phyloP scores from a whole-genome alignment of 768 basidiomycete genomes.

The Collybiopsis luxurians region DNA sequence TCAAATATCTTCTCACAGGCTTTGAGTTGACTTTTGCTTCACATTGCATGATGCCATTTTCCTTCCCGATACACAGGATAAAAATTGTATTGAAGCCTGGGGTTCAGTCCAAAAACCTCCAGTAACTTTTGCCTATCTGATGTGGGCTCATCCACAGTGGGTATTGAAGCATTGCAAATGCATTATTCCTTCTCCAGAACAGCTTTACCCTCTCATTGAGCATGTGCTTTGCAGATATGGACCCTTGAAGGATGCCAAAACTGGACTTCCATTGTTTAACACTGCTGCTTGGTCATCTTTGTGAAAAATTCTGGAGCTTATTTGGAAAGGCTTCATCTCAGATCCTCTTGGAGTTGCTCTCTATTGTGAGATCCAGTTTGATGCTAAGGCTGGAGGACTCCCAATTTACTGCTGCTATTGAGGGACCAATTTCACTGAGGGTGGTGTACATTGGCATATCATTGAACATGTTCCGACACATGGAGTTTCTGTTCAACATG shows the following conservation, averaged over 20 bases:
- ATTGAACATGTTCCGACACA: no score
- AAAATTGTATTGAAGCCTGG: conserved; percentile 17
- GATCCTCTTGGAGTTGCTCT: no score
- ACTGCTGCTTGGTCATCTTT: conserved; percentile 24
- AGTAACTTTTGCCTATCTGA: conserved; percentile 9
- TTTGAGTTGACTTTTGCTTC: conserved; percentile 18
- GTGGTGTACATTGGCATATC: no score
- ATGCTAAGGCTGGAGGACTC: no score
- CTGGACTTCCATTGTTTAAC: conserved; percentile 27
- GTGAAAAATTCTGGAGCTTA: conserved; percentile 16
- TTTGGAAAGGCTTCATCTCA: no score
- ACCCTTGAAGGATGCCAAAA: conserved; percentile 28
- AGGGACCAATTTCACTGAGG: no score
- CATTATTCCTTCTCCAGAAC: conserved; percentile 29
- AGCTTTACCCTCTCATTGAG: conserved; percentile 22
- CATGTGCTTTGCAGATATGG: conserved; percentile 29
- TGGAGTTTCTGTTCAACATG: no score
- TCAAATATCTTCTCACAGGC: conserved; percentile 22
- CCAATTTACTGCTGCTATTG: no score
- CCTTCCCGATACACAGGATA: conserved; percentile 20
- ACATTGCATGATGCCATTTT: conserved; percentile 25
- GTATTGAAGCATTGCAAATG: conserved; percentile 22
- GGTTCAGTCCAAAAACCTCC: conserved; percentile 23
- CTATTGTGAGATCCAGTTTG: no score
- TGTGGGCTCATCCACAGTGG: conserved; percentile 18